Evolutionary conservation across 768 basidiomycete genomes (phyloP).

Genomic region (Suillus discolor): DNA sequence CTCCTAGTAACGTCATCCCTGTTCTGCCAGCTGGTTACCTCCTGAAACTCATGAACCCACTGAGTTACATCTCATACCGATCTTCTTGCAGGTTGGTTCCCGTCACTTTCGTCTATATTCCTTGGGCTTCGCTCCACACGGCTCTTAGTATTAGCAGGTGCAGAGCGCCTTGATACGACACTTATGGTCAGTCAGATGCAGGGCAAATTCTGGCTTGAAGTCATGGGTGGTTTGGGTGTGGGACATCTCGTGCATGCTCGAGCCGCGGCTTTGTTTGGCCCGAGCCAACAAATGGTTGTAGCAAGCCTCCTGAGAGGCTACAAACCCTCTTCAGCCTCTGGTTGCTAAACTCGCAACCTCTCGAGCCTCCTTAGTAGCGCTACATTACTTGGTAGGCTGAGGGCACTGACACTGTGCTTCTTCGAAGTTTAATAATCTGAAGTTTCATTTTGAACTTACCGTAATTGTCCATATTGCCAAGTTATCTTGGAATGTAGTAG

Average conservation of each 20-base stretch:
- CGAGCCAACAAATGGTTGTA: too few relatives aligned
- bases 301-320: too few relatives aligned
- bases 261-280: too few relatives aligned
- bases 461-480: too few relatives aligned
- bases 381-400: too few relatives aligned
- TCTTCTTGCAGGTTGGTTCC: slow-evolving; percentile 79
- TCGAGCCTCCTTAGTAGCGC: too few relatives aligned
- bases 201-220: slow-evolving; percentile 93
- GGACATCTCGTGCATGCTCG: slow-evolving; percentile 98
- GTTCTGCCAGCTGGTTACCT: slow-evolving; percentile 1
- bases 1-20: slow-evolving; percentile 14
- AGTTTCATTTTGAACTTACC: too few relatives aligned
- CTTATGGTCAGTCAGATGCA: slow-evolving; percentile 98
- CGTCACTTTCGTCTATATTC: slow-evolving; percentile 76
- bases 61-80: not conserved
- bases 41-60: not conserved
- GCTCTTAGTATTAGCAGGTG: slow-evolving; percentile 87
- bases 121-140: slow-evolving; percentile 78
- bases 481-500: too few relatives aligned
- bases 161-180: slow-evolving; percentile 89
- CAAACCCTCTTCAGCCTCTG: too few relatives aligned
- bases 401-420: too few relatives aligned
- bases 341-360: too few relatives aligned
- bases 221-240: slow-evolving; percentile 66
- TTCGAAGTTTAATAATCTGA: too few relatives aligned